phyloP scores from a whole-genome alignment of 2,329 filamentous ascomycete species.

The Cryphonectria japonica region DNA sequence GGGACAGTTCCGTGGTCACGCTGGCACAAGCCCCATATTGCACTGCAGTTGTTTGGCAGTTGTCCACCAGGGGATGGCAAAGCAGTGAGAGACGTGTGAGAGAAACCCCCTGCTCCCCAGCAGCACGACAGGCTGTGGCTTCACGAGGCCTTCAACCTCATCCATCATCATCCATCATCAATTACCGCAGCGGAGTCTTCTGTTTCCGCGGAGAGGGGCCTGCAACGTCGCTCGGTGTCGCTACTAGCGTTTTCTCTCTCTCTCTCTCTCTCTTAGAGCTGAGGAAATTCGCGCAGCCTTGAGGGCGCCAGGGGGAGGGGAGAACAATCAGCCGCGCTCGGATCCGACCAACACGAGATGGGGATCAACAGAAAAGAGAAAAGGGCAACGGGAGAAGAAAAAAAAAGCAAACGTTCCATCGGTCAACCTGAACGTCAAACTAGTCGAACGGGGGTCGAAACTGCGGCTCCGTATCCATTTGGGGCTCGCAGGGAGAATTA shows the following conservation, averaged over 20 bases:
- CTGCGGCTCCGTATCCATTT: neutral
- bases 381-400: neutral
- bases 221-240: neutral
- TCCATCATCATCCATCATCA: neutral
- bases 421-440: neutral
- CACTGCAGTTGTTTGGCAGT: neutral
- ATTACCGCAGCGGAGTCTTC: neutral
- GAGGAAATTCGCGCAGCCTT: neutral
- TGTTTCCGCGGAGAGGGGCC: neutral
- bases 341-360: conserved; percentile 14
- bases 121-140: neutral
- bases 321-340: conserved; percentile 15
- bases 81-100: neutral
- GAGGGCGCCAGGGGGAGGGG: neutral
- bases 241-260: neutral
- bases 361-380: conserved; percentile 17
- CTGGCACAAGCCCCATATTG: neutral
- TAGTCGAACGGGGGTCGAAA: neutral
- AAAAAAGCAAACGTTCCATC: neutral
- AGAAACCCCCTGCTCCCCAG: neutral
- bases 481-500: neutral
- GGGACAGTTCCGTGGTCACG: neutral
- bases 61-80: neutral
- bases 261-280: neutral
- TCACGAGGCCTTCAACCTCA: conserved; percentile 1